A percentile compares a stretch with the other conserved stretches of the same genome.
Evolutionary conservation across 78 protist genomes (phyloP).

Genomic region (Neovahlkampfia damariscottae): DNA sequence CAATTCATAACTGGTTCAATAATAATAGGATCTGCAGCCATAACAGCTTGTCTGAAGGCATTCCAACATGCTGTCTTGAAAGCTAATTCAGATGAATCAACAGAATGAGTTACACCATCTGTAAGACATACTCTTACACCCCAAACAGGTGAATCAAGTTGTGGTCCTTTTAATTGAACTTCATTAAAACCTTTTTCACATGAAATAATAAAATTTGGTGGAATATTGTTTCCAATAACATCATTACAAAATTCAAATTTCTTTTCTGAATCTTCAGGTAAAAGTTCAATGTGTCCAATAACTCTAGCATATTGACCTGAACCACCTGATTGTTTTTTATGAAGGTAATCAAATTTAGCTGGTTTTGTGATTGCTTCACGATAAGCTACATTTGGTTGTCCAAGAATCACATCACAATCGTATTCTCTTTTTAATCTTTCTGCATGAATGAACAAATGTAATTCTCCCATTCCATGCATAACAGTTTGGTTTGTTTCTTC

Average conservation of each 20-base stretch:
- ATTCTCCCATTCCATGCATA: conserved; percentile 94
- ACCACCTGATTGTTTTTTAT: conserved; percentile 93
- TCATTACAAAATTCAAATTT: conserved; percentile 41
- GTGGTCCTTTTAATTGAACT: conserved; percentile 52
- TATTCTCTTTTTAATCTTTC: conserved; percentile 79
- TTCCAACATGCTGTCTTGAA: conserved; percentile 64
- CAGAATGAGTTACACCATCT: conserved; percentile 50
- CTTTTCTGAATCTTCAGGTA: conserved; percentile 21
- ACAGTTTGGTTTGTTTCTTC: conserved; percentile 46
- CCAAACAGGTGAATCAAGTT: conserved; percentile 61
- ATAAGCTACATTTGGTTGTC: conserved; percentile 75
- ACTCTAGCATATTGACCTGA: conserved; percentile 86
- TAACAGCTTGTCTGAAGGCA: conserved; percentile 47
- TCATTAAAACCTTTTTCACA: conserved; percentile 43
- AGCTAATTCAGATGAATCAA: conserved; percentile 87
- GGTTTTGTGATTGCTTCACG: conserved; percentile 56
- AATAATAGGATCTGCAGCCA: conserved; percentile 39
- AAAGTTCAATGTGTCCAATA: conserved; percentile 66
- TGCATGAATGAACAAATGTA: conserved; percentile 82
- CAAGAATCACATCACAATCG: conserved; percentile 30
- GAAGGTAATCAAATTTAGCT: conserved; percentile 52
- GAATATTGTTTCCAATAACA: conserved; percentile 66
- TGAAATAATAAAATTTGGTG: conserved; percentile 69
- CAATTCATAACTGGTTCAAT: conserved; percentile 88
- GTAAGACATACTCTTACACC: conserved; percentile 55